Conservation (phyloP, 208 protist genomes). For the Sergeia podlipaevii region DNA sequence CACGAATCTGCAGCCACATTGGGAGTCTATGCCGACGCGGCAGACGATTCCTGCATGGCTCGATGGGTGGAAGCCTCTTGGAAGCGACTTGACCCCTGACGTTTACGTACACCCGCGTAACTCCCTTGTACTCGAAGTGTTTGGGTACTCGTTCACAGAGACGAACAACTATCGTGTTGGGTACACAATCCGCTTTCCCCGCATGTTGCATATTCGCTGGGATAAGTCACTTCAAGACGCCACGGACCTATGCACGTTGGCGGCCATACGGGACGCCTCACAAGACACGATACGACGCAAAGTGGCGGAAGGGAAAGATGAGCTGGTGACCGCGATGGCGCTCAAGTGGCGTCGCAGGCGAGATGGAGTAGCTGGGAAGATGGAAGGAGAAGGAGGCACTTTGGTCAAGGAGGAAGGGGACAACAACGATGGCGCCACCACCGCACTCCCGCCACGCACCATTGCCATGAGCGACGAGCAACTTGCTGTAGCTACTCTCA, state of each 20-base stretch:
- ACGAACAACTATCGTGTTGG: constrained; percentile 27
- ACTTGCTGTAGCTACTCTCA: constrained; percentile 11
- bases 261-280: constrained; percentile 13
- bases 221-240: constrained; percentile 39
- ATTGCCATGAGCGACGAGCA: constrained; percentile 2
- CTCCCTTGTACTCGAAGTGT: constrained; percentile 50
- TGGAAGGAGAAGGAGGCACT: background rate
- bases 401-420: no score
- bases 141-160: constrained; percentile 38
- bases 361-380: background rate
- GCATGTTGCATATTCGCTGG: constrained; percentile 34
- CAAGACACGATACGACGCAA: constrained; percentile 11
- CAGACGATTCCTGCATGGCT: constrained; percentile 25
- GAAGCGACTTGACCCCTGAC: constrained; percentile 40
- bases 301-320: constrained; percentile 7
- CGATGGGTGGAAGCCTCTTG: constrained; percentile 24
- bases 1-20: constrained; percentile 30
- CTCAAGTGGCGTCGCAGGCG: constrained; percentile 18
- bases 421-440: background rate
- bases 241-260: constrained; percentile 12
- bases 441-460: constrained; percentile 2
- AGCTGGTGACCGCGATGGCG: constrained; percentile 18
- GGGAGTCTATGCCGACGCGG: constrained; percentile 21
- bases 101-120: constrained; percentile 33
- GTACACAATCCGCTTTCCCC: constrained; percentile 55